Evolutionary conservation across 345 rosid genomes (phyloP), one percentile per base, ranked within the genome.

Genomic region (Populus ilicifolia): DNA sequence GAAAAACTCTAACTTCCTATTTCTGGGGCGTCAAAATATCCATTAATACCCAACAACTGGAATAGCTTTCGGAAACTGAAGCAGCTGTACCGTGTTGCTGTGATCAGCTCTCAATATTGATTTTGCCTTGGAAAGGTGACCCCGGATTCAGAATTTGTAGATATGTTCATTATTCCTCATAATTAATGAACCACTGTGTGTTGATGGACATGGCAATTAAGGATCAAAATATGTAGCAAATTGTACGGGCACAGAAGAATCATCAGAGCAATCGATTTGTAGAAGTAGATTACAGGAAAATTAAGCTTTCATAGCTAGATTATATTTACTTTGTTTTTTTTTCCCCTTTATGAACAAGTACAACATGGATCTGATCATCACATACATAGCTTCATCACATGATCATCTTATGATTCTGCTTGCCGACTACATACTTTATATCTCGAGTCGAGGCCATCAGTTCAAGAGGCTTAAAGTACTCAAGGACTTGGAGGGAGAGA

Each of bases 381-480:
- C 1, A 14, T n/a, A n/a, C 3, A 59, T 23, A 59, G 63, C 63
- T 23, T n/a, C 63, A n/a, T 59, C 27, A 59, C 14, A n/a, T 25
- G 27, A 12, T 9, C 63, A 10, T 56, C n/a, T 9, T 0, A 56
- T 59, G 63, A 59, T 9, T 59, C 29, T 59, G 29, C 63, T 11
- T 41, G 23, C 29, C 9, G 21, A n/a, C 27, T 54, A 1, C 63
- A 56, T 8, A n/a, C 23, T 56, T n/a, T n/a, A 29, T n/a, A 23
- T n/a, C 63, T 56, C 29, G 29, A 8, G 41, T 18, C 8, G 69
- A 16, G 33, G 20, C 13, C 27, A 39, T 38, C 64, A 87, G 75
- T 87, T 81, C 77, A 84, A 73, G 64, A 87, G 87, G 85, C 86
- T 85, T 30, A 84, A 72, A 46, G 89, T 87, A 48, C 54, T 43